Percentiles rank a stretch among this genome's conserved stretches.
These are phyloP conservation scores for Striga asiatica DNA, from an alignment of 257 asterid genomes.

Conservation along the genomic window DNA sequence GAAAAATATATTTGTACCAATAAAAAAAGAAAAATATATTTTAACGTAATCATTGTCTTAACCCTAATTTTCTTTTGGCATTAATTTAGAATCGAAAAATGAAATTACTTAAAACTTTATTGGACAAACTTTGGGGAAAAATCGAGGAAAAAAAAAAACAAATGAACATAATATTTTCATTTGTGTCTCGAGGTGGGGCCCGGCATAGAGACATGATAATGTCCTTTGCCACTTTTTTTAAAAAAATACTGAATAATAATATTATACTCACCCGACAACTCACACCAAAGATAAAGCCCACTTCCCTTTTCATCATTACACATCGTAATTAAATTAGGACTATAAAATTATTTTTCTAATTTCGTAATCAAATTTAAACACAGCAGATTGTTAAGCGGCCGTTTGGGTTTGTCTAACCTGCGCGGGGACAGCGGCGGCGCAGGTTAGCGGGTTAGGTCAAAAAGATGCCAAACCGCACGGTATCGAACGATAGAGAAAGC, in stretches of 20 bases:
- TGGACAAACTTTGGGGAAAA: too few relatives aligned
- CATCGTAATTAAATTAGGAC: not conserved
- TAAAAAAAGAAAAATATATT: too few relatives aligned
- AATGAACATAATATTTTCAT: too few relatives aligned
- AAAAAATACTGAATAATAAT: not conserved
- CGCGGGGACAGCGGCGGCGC: conserved; percentile 12
- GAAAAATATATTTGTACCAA: too few relatives aligned
- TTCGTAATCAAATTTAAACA: too few relatives aligned
- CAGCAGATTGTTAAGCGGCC: too few relatives aligned
- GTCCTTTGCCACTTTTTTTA: not conserved
- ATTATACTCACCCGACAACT: not conserved
- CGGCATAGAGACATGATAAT: not conserved
- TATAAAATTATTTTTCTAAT: too few relatives aligned
- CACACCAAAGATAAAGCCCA: not conserved
- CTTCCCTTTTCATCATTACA: not conserved
- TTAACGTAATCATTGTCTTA: too few relatives aligned
- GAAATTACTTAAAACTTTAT: too few relatives aligned
- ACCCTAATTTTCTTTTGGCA: too few relatives aligned
- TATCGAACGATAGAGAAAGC: conserved; percentile 21
- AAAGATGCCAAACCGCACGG: conserved; percentile 33
- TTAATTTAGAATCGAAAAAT: too few relatives aligned
- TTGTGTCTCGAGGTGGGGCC: not conserved
- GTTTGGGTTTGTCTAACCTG: conserved; percentile 9
- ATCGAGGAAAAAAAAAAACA: too few relatives aligned
- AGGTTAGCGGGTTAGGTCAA: conserved; percentile 8